Evolutionary conservation across 2,329 filamentous ascomycete species (phyloP).

Genomic region (Arthrinium puccinioides): DNA sequence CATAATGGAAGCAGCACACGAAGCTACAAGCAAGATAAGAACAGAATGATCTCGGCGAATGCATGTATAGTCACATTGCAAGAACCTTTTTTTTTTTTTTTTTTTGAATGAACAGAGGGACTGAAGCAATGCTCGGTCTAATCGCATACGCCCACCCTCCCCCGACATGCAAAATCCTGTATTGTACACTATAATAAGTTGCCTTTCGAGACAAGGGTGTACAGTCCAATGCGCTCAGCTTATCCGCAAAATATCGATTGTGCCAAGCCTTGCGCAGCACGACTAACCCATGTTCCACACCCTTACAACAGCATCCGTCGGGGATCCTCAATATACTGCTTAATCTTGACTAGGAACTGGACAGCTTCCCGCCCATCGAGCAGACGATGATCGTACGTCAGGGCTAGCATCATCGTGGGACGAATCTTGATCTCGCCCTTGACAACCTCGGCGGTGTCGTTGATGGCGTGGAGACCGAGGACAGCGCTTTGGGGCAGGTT

Average conservation of each 20-base stretch:
- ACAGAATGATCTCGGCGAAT: too few relatives aligned
- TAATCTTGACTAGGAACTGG: slow-evolving; percentile 93
- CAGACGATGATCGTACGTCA: slow-evolving; percentile 96
- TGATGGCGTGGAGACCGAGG: slow-evolving; percentile 90
- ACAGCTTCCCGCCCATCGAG: slow-evolving; percentile 93
- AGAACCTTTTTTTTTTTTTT: too few relatives aligned
- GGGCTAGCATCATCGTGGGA: slow-evolving; percentile 99
- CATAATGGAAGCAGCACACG: too few relatives aligned
- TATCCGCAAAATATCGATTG: slow-evolving; percentile 1
- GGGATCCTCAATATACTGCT: slow-evolving; percentile 96
- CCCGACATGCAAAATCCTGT: slow-evolving; percentile 7
- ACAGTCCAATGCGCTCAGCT: neutral
- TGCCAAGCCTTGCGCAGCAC: neutral
- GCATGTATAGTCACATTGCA: too few relatives aligned
- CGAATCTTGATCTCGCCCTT: slow-evolving; percentile 93
- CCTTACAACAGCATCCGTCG: slow-evolving; percentile 72
- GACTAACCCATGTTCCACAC: neutral
- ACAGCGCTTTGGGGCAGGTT: slow-evolving; percentile 92
- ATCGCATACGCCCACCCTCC: slow-evolving; percentile 2
- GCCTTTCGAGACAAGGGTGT: neutral
- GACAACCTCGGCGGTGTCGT: slow-evolving; percentile 82
- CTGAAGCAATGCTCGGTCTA: neutral
- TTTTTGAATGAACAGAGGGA: too few relatives aligned
- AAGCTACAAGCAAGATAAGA: too few relatives aligned
- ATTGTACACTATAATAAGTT: slow-evolving; percentile 10